Conservation (phyloP, 129 eudicot genomes). For the Chrysanthemum lavandulifolium region DNA sequence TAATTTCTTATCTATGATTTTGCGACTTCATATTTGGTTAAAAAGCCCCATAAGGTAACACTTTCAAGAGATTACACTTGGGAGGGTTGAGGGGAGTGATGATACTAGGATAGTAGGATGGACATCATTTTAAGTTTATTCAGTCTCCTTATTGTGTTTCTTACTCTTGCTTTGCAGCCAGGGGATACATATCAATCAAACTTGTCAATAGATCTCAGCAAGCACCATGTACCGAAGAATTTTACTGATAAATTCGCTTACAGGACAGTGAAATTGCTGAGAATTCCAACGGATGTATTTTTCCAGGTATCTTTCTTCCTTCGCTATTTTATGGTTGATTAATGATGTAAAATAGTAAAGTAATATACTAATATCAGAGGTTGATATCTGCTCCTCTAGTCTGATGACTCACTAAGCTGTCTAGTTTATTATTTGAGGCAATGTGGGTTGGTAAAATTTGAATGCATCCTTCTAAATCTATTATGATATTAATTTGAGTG, state of each 20-base stretch:
- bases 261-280: conserved; percentile 82
- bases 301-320: conserved; percentile 58
- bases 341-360: not conserved
- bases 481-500: no score
- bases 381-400: conserved; percentile 1
- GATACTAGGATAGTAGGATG: not conserved
- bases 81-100: not conserved
- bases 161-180: conserved; percentile 54
- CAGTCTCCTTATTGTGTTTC: not conserved
- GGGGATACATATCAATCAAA: conserved; percentile 86
- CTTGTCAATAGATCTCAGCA: conserved; percentile 76
- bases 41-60: not conserved
- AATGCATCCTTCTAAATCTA: not conserved
- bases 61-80: not conserved
- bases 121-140: not conserved
- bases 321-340: not conserved
- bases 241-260: conserved; percentile 77
- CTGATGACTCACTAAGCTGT: not conserved
- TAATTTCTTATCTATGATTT: not conserved
- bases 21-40: not conserved
- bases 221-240: conserved; percentile 91
- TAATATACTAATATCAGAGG: not conserved
- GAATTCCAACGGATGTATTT: conserved; percentile 81
- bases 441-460: conserved; percentile 8
- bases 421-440: not conserved